Percentiles rank a stretch among this genome's conserved stretches.
Evolutionary conservation across 2,329 filamentous ascomycete genomes (phyloP).

Genomic region (Aureobasidium uvarum): DNA sequence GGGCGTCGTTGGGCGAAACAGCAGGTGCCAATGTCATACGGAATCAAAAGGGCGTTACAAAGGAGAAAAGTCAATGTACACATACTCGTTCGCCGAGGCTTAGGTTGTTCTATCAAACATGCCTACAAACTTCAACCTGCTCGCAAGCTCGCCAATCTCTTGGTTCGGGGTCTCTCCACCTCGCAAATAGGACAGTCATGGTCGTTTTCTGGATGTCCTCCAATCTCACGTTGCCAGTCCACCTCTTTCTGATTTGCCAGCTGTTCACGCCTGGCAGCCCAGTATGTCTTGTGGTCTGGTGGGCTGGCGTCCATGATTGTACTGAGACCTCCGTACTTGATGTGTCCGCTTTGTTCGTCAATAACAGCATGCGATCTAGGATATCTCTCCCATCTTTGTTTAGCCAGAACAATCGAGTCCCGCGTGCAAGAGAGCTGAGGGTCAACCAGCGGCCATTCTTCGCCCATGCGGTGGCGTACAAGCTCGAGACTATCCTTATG

Average conservation of each 20-base stretch:
- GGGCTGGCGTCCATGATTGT: slow-evolving; percentile 37
- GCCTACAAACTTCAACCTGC: slow-evolving; percentile 21
- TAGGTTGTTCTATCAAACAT: slow-evolving; percentile 13
- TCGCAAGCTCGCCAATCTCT: slow-evolving; percentile 30
- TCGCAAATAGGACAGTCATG: slow-evolving; percentile 34
- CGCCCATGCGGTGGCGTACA: slow-evolving; percentile 30
- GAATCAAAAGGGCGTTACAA: slow-evolving; percentile 8
- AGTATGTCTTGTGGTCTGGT: slow-evolving; percentile 28
- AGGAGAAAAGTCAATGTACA: slow-evolving; percentile 10
- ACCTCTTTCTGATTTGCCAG: slow-evolving; percentile 14
- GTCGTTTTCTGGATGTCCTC: slow-evolving; percentile 32
- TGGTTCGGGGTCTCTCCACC: slow-evolving; percentile 31
- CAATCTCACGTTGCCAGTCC: slow-evolving; percentile 24
- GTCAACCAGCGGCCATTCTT: slow-evolving; percentile 29
- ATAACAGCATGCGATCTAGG: slow-evolving; percentile 23
- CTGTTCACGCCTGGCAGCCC: slow-evolving; percentile 10
- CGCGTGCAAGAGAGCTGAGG: slow-evolving; percentile 31
- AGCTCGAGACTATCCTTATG: slow-evolving; percentile 38
- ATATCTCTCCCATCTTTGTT: slow-evolving; percentile 33
- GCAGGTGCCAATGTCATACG: slow-evolving; percentile 9
- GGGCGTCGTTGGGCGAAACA: slow-evolving; percentile 4
- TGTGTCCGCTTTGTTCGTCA: slow-evolving; percentile 22
- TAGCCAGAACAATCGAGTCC: slow-evolving; percentile 36
- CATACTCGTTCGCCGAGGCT: slow-evolving; percentile 20
- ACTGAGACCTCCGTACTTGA: slow-evolving; percentile 33